Percentiles rank a stretch among this genome's conserved stretches.
These are phyloP conservation scores for Wickerhamiella siamensis DNA, from an alignment of 805 yeast species.

Conservation along the genomic window DNA sequence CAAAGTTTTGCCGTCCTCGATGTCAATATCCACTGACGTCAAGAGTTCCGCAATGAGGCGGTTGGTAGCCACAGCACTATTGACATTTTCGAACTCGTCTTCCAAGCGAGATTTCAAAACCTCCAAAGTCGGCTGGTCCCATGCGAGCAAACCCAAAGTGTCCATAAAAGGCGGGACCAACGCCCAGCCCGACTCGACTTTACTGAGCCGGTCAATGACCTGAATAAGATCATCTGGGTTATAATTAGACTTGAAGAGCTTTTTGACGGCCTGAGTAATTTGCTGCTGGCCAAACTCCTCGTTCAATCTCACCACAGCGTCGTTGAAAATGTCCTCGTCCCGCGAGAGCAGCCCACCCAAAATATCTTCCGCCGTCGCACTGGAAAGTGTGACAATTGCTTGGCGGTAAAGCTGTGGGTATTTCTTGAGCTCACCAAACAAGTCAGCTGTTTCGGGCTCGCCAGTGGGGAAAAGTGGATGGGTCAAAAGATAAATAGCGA, in stretches of 20 bases:
- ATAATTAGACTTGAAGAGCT: conserved; percentile 12
- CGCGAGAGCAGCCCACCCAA: conserved; percentile 42
- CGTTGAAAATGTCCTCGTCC: conserved; percentile 52
- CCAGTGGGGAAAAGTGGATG: conserved; percentile 73
- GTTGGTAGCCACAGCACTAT: conserved; percentile 14
- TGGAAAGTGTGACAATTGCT: conserved; percentile 67
- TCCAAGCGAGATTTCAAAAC: conserved; percentile 33
- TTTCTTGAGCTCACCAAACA: conserved; percentile 38
- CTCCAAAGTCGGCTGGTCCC: conserved; percentile 39
- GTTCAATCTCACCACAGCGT: conserved; percentile 48
- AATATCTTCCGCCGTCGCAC: conserved; percentile 49
- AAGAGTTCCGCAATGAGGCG: conserved; percentile 20
- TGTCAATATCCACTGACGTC: conserved; percentile 15
- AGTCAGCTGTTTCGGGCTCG: conserved; percentile 28
- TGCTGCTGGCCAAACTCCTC: conserved; percentile 46
- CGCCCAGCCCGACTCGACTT: conserved; percentile 40
- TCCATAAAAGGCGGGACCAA: conserved; percentile 54
- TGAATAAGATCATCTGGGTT: conserved; percentile 18
- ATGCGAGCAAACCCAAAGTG: conserved; percentile 56
- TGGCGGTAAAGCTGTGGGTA: conserved; percentile 61
- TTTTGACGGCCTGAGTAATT: conserved; percentile 20
- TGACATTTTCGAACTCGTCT: conserved; percentile 31
- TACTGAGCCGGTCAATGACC: conserved; percentile 32
- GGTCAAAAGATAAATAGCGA: conserved; percentile 61
- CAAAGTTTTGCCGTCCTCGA: conserved; percentile 5